Conservation (phyloP, 2,329 filamentous ascomycete genomes). For the Lecanoromycetidae sp. region DNA sequence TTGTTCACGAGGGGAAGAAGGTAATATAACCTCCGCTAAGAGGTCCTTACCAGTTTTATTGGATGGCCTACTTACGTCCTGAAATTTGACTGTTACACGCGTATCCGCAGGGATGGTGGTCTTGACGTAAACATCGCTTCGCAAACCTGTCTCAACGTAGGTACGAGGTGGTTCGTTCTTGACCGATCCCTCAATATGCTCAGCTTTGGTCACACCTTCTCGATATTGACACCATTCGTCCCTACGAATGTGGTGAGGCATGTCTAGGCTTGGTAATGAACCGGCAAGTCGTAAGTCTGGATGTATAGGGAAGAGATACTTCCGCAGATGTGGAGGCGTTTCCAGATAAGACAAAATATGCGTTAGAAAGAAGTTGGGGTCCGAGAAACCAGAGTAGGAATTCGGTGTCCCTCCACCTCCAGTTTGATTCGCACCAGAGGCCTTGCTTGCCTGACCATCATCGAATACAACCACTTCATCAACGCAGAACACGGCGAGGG, state of each 20-base stretch:
- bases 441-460: constrained; percentile 42
- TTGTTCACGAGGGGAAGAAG: constrained; percentile 57
- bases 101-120: constrained; percentile 56
- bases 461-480: constrained; percentile 78
- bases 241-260: constrained; percentile 68
- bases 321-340: constrained; percentile 69
- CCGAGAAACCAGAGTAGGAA: constrained; percentile 54
- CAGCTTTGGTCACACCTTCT: constrained; percentile 57
- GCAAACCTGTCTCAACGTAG: constrained; percentile 39
- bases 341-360: constrained; percentile 74
- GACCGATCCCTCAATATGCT: too few species aligned
- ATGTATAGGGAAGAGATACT: constrained; percentile 63
- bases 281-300: constrained; percentile 65
- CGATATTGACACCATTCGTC: constrained; percentile 70
- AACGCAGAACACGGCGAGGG: constrained; percentile 68
- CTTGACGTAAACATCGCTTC: constrained; percentile 39
- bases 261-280: constrained; percentile 63
- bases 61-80: constrained; percentile 29
- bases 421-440: constrained; percentile 9
- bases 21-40: constrained; percentile 51
- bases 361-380: constrained; percentile 67
- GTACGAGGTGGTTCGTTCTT: constrained; percentile 18
- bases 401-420: constrained; percentile 24
- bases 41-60: constrained; percentile 21
- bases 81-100: constrained; percentile 60